phyloP scores from a whole-genome alignment of 1,139 yeast genomes.

The Debaryomyces sp. region DNA sequence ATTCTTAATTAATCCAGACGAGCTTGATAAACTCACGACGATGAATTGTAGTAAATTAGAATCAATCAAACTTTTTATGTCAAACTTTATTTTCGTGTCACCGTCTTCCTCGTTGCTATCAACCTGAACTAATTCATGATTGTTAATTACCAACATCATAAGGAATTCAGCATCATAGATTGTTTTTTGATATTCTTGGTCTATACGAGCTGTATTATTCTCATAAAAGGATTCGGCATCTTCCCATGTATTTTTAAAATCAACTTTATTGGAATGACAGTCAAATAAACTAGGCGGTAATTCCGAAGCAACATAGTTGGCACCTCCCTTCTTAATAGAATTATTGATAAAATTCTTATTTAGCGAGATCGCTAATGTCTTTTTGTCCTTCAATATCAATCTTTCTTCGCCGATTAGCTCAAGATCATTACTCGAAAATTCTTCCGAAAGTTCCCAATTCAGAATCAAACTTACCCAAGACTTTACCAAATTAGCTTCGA shows the following conservation, averaged over 20 bases:
- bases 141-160: slow-evolving; percentile 57
- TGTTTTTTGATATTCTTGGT: slow-evolving; percentile 22
- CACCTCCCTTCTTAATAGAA: slow-evolving; percentile 35
- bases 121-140: slow-evolving; percentile 57
- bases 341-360: slow-evolving; percentile 54
- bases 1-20: slow-evolving; percentile 14
- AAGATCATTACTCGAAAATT: slow-evolving; percentile 38
- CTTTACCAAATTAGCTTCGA: slow-evolving; percentile 54
- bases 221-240: slow-evolving; percentile 27
- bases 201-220: slow-evolving; percentile 14
- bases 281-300: slow-evolving; percentile 8
- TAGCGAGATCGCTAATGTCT: slow-evolving; percentile 52
- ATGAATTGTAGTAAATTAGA: slow-evolving; percentile 60
- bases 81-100: slow-evolving; percentile 33
- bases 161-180: slow-evolving; percentile 66
- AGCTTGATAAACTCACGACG: slow-evolving; percentile 47
- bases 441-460: slow-evolving; percentile 66
- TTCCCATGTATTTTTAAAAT: slow-evolving; percentile 15
- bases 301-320: background rate
- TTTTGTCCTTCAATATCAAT: slow-evolving; percentile 50
- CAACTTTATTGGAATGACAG: background rate
- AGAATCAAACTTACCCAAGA: slow-evolving; percentile 64
- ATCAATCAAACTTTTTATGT: slow-evolving; percentile 61
- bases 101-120: slow-evolving; percentile 21
- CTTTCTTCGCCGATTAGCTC: slow-evolving; percentile 45